Conservation (phyloP, 306 rosid species). For the Potentilla sterilis region DNA sequence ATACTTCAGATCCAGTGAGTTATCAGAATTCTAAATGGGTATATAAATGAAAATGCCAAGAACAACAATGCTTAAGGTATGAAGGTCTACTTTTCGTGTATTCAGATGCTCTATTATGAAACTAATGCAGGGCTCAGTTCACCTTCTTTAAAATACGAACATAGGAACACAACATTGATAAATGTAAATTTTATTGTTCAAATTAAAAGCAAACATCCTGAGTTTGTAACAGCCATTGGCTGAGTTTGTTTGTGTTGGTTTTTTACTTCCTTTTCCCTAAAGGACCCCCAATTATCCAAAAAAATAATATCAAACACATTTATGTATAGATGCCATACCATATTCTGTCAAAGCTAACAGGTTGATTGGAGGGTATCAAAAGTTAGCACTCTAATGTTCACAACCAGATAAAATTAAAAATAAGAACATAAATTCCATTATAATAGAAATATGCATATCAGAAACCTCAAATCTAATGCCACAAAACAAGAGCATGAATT, state of each 20-base stretch:
- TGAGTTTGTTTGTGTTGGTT: too few relatives aligned
- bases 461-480: slow-evolving; percentile 1
- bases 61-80: neutral
- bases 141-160: neutral
- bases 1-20: neutral
- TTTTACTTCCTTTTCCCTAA: too few relatives aligned
- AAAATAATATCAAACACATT: too few relatives aligned
- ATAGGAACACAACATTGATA: too few relatives aligned
- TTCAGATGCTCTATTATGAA: neutral
- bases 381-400: neutral
- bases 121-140: neutral
- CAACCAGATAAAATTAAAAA: neutral
- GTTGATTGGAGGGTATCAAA: too few relatives aligned
- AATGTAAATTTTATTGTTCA: neutral
- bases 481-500: neutral
- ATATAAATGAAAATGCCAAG: neutral
- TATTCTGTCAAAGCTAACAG: too few relatives aligned
- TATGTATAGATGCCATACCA: too few relatives aligned
- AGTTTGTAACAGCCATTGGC: too few relatives aligned
- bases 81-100: neutral
- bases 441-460: neutral
- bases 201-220: too few relatives aligned
- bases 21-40: neutral
- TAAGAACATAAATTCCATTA: neutral
- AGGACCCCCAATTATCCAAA: too few relatives aligned